Base-by-base conservation (phyloP, 2,329 filamentous ascomycete genomes). In the Drechslerella stenobrocha region DNA sequence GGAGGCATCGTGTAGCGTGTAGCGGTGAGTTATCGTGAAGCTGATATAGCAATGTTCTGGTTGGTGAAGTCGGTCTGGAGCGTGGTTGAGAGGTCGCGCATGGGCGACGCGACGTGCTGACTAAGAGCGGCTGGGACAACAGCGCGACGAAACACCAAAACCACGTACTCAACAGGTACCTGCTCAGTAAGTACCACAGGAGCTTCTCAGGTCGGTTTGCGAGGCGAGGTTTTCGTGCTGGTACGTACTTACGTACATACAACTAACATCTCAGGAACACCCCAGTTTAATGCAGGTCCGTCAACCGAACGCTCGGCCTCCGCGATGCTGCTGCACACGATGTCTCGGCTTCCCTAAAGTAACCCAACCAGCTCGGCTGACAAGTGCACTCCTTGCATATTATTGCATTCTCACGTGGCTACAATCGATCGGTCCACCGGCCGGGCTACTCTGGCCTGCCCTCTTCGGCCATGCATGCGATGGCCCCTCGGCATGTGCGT, bases 1-100 rank as follows among this genome's bases (percentile, higher is more conserved):
- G 55, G 63, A 11, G 63, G 63, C 63, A 67, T 67, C 15, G 35
- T 30, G 18, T 9, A 8, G 45, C 26, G 5, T 18, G 48, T 42
- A 15, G 9, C 23, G 11, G 35, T 34, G 11, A 20, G 20, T 18
- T 40, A 32, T 26, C 11, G 8, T 52, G 22, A 3, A 26, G 7
- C 4, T 5, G 13, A 20, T 42, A 20, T 42, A 15, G 11, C 18
- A 18, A 18, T 18, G 37, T 9, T 37, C 34, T 37, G 34, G 11
- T 37, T 15, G 34, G 34, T 37, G 34, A 37, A 18, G 37, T 42
- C 7, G 37, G n/a, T 42, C 37, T n/a, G 13, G 37, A 42, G 15
- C 37, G 37, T 42, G 37, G 37, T 42, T 9, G 34, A 37, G 34
- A 9, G 11, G 34, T 37, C 15, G 37, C 15, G 15, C 37, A 18